A percentile compares a stretch with the other conserved stretches of the same genome.
Conservation (phyloP, 2,329 filamentous ascomycete genomes). For the Diaporthe batatas region DNA sequence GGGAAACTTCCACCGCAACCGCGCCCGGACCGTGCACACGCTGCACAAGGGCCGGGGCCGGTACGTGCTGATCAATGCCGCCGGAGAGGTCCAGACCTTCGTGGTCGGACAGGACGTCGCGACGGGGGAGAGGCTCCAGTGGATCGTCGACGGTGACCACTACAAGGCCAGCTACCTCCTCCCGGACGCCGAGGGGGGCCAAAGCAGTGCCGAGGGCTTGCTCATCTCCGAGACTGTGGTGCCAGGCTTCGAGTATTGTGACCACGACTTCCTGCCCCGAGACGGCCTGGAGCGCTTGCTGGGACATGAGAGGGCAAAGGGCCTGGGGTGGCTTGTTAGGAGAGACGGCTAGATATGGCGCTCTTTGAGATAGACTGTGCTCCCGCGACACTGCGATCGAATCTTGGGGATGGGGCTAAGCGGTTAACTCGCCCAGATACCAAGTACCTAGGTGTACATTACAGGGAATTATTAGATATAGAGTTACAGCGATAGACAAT, state of each 20-base stretch:
- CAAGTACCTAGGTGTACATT: too few species aligned
- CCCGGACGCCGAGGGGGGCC: slow-evolving; percentile 55
- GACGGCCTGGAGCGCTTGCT: slow-evolving; percentile 66
- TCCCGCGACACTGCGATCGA: not conserved
- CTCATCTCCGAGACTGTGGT: slow-evolving; percentile 78
- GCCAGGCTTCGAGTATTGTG: slow-evolving; percentile 75
- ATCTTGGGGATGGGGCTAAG: not conserved
- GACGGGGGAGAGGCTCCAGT: slow-evolving; percentile 73
- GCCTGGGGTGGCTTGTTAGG: slow-evolving; percentile 62
- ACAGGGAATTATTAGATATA: not conserved
- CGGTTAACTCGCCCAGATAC: not conserved
- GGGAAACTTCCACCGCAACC: slow-evolving; percentile 74
- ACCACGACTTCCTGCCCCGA: slow-evolving; percentile 74
- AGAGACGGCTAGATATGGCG: slow-evolving; percentile 21
- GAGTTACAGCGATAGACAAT: not conserved
- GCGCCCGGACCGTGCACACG: slow-evolving; percentile 73
- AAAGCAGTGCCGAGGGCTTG: slow-evolving; percentile 62
- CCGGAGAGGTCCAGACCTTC: slow-evolving; percentile 71
- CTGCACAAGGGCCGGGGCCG: slow-evolving; percentile 72
- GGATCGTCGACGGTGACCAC: slow-evolving; percentile 77
- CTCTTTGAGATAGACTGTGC: not conserved
- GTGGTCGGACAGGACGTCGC: slow-evolving; percentile 71
- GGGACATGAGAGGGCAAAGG: slow-evolving; percentile 60
- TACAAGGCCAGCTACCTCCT: slow-evolving; percentile 75
- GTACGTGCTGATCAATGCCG: slow-evolving; percentile 74